Percentiles rank a stretch among this genome's conserved stretches.
Conservation (phyloP, 2,329 filamentous ascomycete genomes). For the Fusarium anguioides region DNA sequence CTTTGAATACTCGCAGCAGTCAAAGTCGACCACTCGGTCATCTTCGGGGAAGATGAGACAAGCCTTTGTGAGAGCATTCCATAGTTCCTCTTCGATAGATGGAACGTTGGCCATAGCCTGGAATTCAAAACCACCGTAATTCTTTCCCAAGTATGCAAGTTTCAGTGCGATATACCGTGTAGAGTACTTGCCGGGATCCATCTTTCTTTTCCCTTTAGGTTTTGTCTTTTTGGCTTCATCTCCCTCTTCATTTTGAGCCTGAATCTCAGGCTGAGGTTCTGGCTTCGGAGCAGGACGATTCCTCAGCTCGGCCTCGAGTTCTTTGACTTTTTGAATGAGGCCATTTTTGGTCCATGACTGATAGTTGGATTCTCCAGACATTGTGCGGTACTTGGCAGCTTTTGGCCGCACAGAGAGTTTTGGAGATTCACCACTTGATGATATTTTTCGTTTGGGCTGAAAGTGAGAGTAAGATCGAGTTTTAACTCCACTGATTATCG, state of each 20-base stretch:
- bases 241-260: slow-evolving; percentile 5
- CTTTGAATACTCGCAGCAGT: slow-evolving; percentile 90
- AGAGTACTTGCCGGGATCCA: slow-evolving; percentile 84
- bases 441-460: background rate
- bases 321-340: slow-evolving; percentile 74
- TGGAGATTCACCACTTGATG: slow-evolving; percentile 40
- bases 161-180: slow-evolving; percentile 91
- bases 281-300: slow-evolving; percentile 51
- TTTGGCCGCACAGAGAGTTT: slow-evolving; percentile 26
- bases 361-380: slow-evolving; percentile 61
- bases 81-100: slow-evolving; percentile 92
- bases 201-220: slow-evolving; percentile 62
- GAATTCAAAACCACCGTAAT: slow-evolving; percentile 94
- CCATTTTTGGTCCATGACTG: slow-evolving; percentile 74
- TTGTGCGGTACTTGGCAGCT: slow-evolving; percentile 42
- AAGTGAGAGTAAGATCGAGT: slow-evolving; percentile 5
- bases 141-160: slow-evolving; percentile 90
- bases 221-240: slow-evolving; percentile 41
- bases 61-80: slow-evolving; percentile 87
- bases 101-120: slow-evolving; percentile 77
- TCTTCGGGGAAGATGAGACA: slow-evolving; percentile 81
- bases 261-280: background rate
- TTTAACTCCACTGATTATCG: slow-evolving; percentile 26
- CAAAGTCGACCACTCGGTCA: slow-evolving; percentile 76
- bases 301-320: slow-evolving; percentile 74